Percentiles rank a stretch among this genome's conserved stretches.
Conservation (phyloP, 2,329 filamentous ascomycete species). For the Scedosporium apiospermum region DNA sequence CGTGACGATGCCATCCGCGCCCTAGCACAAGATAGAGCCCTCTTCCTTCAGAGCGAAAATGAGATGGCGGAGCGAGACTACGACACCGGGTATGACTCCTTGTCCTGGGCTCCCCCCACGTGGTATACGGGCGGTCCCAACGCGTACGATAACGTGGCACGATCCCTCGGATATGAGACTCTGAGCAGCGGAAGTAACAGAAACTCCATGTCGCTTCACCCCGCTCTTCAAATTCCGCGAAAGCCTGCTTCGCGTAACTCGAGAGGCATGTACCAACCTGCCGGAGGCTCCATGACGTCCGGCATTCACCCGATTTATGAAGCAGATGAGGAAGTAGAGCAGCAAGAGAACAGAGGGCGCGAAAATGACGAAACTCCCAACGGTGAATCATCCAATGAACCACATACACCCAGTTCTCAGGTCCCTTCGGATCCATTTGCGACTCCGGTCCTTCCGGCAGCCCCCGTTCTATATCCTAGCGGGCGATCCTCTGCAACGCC, state of each 20-base stretch:
- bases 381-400: conserved; percentile 2
- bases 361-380: background rate
- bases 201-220: background rate
- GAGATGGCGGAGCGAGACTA: conserved; percentile 35
- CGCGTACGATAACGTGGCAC: conserved; percentile 28
- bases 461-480: conserved; percentile 12
- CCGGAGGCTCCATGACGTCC: conserved; percentile 16
- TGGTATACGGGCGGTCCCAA: conserved; percentile 39
- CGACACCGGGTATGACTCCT: conserved; percentile 20
- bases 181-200: conserved; percentile 25
- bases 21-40: conserved; percentile 38
- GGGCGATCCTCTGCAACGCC: conserved; percentile 25
- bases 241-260: conserved; percentile 19
- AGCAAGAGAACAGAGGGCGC: conserved; percentile 13
- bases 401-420: conserved; percentile 25
- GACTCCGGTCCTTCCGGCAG: conserved; percentile 26
- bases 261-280: conserved; percentile 13
- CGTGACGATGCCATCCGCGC: conserved; percentile 37
- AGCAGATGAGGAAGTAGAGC: conserved; percentile 42
- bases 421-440: conserved; percentile 39
- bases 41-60: conserved; percentile 31
- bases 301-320: conserved; percentile 51
- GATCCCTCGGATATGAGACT: conserved; percentile 40
- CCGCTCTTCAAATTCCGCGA: conserved; percentile 16
- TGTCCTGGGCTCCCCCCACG: conserved; percentile 19